Evolutionary conservation across 306 rosid genomes (phyloP), one percentile per base, ranked within the genome.

Genomic region (Canavalia gladiata): DNA sequence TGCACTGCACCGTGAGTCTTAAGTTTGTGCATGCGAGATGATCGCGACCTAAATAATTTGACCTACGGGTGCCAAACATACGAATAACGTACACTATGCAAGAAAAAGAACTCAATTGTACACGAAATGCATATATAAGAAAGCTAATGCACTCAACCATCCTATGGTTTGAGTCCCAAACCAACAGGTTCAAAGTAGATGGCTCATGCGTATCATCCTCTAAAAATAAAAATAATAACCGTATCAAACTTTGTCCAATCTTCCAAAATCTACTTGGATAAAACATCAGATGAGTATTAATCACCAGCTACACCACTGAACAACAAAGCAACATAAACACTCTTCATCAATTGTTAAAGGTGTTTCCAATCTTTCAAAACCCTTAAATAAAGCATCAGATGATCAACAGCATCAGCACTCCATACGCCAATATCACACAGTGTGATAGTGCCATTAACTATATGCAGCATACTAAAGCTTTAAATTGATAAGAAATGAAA

Each of bases 301-400:
- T 54, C 46, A 78, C 31, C 75, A 47, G 56, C 31, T 50, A 18
- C 65, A 71, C 33, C 63, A 37, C 55, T 29, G 56, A 68, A 54
- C 64, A 59, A 60, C 12, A 30, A 12, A 7, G 9, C 41, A 72
- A 72, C 62, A 55, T 8, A 47, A 37, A 37, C 54, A 37, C 72
- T 68, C 29, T 45, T 57, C 67, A 58, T 30, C 77, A 75, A 59
- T 71, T 77, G 63, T 55, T 9, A 54, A 35, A 67, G 54, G 35
- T 74, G 35, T 45, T n/a, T 76, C 41, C 46, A 59, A 45, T 74
- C 73, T 49, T 49, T 41, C 62, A 51, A 79, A 84, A 58, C 60
- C 11, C 13, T 47, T 67, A 68, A 73, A 33, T 41, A 75, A 74
- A 83, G 37, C 74, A 77, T 77, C n/a, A 34, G 59, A 65, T 72